Conservation (phyloP, 2,329 filamentous ascomycete genomes). For the Chaetothyriales sp. region DNA sequence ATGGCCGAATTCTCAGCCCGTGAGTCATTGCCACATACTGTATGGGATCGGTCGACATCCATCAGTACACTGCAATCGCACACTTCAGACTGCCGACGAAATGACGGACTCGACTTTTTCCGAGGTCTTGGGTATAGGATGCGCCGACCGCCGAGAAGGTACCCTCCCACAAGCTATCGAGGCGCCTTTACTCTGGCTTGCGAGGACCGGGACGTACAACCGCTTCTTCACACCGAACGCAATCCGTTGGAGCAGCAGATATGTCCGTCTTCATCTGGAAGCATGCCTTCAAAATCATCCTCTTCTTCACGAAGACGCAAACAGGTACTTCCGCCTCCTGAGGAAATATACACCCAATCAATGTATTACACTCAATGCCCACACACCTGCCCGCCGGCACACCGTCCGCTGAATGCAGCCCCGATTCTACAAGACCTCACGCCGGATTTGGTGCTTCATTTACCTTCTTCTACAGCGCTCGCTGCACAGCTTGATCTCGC, state of each 20-base stretch:
- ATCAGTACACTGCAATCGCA: not conserved
- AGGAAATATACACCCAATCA: constrained; percentile 7
- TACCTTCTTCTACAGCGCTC: not conserved
- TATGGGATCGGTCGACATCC: not conserved
- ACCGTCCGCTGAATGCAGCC: constrained; percentile 11
- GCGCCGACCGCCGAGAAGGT: not conserved
- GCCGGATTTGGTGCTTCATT: not conserved
- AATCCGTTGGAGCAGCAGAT: not conserved
- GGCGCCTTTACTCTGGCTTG: not conserved
- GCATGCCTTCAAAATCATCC: not conserved
- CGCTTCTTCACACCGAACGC: not conserved
- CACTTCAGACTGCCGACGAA: too few species aligned
- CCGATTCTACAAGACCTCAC: not conserved
- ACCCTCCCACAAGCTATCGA: not conserved
- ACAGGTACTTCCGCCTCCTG: constrained; percentile 6
- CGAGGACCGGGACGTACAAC: not conserved
- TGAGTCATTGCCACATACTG: not conserved
- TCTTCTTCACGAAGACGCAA: not conserved
- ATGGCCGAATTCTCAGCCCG: not conserved
- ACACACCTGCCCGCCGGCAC: constrained; percentile 11
- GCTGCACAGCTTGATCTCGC: not conserved
- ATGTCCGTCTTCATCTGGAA: not conserved
- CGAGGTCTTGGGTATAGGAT: not conserved
- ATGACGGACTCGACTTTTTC: not conserved
- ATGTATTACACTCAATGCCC: constrained; percentile 13